Percentiles rank a stretch among this genome's conserved stretches.
Conservation (phyloP, 2,329 filamentous ascomycete species). For the Verticillium nonalfalfae region DNA sequence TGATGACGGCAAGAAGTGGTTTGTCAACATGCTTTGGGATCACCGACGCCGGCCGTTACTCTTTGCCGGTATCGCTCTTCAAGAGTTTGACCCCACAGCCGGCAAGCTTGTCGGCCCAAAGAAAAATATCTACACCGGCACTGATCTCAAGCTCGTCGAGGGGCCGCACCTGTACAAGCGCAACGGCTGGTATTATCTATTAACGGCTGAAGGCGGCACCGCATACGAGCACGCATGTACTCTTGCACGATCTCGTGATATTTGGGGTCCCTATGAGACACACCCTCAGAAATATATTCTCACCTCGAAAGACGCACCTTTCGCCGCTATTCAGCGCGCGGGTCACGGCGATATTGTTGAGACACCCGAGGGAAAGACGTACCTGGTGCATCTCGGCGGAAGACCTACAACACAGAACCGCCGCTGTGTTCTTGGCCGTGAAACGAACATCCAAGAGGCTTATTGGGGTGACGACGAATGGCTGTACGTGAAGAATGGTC, state of each 20-base stretch:
- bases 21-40: slow-evolving; percentile 51
- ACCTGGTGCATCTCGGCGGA: slow-evolving; percentile 46
- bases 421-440: slow-evolving; percentile 47
- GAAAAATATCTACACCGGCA: slow-evolving; percentile 50
- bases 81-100: slow-evolving; percentile 46
- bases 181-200: slow-evolving; percentile 52
- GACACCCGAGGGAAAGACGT: slow-evolving; percentile 43
- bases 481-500: slow-evolving; percentile 55
- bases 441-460: slow-evolving; percentile 52
- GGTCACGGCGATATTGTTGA: slow-evolving; percentile 50
- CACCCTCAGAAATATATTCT: slow-evolving; percentile 53
- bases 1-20: slow-evolving; percentile 48
- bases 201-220: slow-evolving; percentile 55
- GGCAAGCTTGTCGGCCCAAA: slow-evolving; percentile 47
- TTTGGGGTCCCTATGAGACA: slow-evolving; percentile 57
- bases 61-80: slow-evolving; percentile 52
- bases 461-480: slow-evolving; percentile 58
- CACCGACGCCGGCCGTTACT: slow-evolving; percentile 39
- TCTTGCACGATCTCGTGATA: slow-evolving; percentile 41
- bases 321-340: slow-evolving; percentile 42
- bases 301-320: slow-evolving; percentile 42
- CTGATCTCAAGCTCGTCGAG: slow-evolving; percentile 47
- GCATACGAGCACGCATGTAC: slow-evolving; percentile 56
- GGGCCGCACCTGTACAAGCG: slow-evolving; percentile 54
- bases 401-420: slow-evolving; percentile 44